Conservation (phyloP, 2,329 filamentous ascomycete species). For the Pseudocercospora eumusae region DNA sequence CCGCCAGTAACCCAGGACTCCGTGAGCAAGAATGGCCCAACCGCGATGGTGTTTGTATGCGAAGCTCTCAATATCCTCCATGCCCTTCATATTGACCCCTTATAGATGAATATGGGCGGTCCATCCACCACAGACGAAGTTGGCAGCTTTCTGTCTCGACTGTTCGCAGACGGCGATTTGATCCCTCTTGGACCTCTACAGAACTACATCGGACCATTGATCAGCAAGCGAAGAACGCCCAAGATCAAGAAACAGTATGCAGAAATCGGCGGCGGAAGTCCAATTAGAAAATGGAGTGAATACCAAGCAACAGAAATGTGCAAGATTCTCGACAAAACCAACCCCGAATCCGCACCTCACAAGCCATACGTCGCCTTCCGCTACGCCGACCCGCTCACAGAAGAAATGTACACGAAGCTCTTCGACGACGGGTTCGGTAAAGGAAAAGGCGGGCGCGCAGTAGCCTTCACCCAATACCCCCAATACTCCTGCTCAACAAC, state of each 20-base stretch:
- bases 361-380: conserved; percentile 97
- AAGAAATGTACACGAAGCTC: conserved; percentile 84
- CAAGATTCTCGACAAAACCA: conserved; percentile 84
- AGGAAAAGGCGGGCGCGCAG: conserved; percentile 85
- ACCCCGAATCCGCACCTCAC: conserved; percentile 94
- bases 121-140: conserved; percentile 88
- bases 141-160: conserved; percentile 79
- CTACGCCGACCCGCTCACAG: conserved; percentile 89
- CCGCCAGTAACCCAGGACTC: conserved; percentile 80
- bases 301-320: conserved; percentile 94
- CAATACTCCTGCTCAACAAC: conserved; percentile 99
- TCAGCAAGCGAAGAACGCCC: conserved; percentile 82
- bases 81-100: neutral
- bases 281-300: conserved; percentile 97
- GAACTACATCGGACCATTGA: conserved; percentile 83
- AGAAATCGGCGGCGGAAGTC: conserved; percentile 94
- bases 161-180: conserved; percentile 92
- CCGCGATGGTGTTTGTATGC: conserved; percentile 81
- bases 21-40: conserved; percentile 73
- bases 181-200: conserved; percentile 95
- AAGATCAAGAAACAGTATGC: conserved; percentile 97
- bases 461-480: conserved; percentile 97
- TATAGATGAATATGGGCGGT: conserved; percentile 87
- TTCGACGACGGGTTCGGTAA: conserved; percentile 87
- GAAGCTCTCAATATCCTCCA: neutral